Evolutionary conservation across 305 asterid species (phyloP), one percentile per base, ranked within the genome.

Genomic region (Plantago rigida): DNA sequence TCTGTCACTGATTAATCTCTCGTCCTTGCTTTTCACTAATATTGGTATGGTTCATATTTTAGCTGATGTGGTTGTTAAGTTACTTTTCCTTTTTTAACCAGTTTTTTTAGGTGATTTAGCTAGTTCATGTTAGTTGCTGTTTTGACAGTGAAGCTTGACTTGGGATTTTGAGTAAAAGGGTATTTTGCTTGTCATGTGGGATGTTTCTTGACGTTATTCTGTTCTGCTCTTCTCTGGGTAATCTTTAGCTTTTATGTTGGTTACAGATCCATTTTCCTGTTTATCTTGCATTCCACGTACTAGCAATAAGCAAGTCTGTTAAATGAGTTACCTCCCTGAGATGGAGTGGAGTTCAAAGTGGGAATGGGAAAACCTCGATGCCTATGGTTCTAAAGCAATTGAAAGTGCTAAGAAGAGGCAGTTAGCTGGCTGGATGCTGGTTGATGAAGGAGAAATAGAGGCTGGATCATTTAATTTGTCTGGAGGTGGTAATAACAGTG

Each of bases 271-370:
- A 45, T 59, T 51, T n/a, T 26, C 19, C 8, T 28, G 59, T 53
- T 53, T 22, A 13, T 24, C 36, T 22, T 53, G 13, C 59, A 9
- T 53, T 53, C 42, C 42, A 36, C 42, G 9, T 5, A 36, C 42
- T 2, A 36, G 42, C 9, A 36, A 1, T 42, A 49, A 14, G 58
- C 56, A 59, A 31, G 65, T 53, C 39, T 34, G 63, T 55, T 72
- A 56, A 42, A 69, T 73, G 83, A 78, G 73, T 69, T 72, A 55
- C n/a, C 71, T 70, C 12, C 54, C 74, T 63, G 89, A 78, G 75
- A 89, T 83, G 90, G 97, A 87, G 71, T 84, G 94, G 87, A 78
- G 69, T 65, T 63, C 82, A 1, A 82, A 82, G 80, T 87, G 93
- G 88, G 96, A 80, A 64, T 89, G 87, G 93, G 93, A 84, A 11